Percentiles rank a stretch among this genome's conserved stretches.
Evolutionary conservation across 2,329 filamentous ascomycete genomes (phyloP).

Genomic region (Fusarium nurragi): DNA sequence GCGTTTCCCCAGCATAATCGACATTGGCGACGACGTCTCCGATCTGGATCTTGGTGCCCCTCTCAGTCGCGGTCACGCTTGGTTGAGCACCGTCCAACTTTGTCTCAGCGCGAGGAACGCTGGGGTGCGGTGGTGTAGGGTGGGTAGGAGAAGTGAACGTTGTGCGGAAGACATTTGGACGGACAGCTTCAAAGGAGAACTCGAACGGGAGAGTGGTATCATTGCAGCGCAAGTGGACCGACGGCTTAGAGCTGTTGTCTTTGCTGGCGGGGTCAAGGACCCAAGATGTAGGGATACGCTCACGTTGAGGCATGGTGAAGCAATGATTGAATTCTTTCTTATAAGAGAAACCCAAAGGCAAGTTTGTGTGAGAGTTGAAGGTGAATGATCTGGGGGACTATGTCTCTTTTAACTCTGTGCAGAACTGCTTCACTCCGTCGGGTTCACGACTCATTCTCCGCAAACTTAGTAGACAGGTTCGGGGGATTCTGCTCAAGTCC

Average conservation of each 20-base stretch:
- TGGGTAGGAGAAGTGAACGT: constrained; percentile 71
- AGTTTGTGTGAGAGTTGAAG: background rate
- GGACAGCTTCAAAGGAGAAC: constrained; percentile 71
- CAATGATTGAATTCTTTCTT: too few relatives aligned
- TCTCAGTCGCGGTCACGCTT: constrained; percentile 45
- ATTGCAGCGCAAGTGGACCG: constrained; percentile 36
- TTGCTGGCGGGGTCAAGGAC: constrained; percentile 38
- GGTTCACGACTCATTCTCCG: background rate
- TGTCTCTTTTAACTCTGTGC: background rate
- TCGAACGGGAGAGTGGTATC: constrained; percentile 53
- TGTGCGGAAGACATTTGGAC: constrained; percentile 72
- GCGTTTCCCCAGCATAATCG: constrained; percentile 64
- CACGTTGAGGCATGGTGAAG: constrained; percentile 43
- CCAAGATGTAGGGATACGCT: constrained; percentile 45
- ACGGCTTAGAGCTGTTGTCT: constrained; percentile 40
- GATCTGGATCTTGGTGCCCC: constrained; percentile 56
- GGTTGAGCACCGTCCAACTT: constrained; percentile 47
- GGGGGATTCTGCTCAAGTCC: background rate
- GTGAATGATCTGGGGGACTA: background rate
- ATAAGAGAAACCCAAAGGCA: too few relatives aligned
- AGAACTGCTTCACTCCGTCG: background rate
- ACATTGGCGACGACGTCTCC: constrained; percentile 63
- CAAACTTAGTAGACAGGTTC: background rate
- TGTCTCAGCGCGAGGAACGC: constrained; percentile 56
- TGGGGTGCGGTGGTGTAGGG: constrained; percentile 72